Evolutionary conservation across 306 rosid species (phyloP).

Genomic region (Sesbania bispinosa): DNA sequence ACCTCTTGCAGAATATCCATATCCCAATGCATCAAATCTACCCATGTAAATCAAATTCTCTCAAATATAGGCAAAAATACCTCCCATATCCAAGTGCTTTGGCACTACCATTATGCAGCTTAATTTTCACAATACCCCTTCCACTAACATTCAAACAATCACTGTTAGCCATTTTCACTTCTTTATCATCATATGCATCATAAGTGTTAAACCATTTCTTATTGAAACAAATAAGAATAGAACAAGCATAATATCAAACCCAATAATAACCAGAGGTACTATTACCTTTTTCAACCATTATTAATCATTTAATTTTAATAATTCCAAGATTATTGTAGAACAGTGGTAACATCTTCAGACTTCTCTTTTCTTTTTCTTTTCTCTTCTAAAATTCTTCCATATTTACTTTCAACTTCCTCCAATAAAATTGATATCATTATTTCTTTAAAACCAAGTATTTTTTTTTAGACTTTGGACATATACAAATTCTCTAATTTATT

Average conservation of each 20-base stretch:
- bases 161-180: not conserved
- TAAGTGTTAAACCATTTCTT: not conserved
- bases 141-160: not conserved
- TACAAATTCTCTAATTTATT: no score
- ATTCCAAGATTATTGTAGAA: no score
- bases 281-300: not conserved
- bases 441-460: no score
- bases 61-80: not conserved
- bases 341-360: not conserved
- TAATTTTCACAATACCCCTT: not conserved
- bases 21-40: not conserved
- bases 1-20: not conserved
- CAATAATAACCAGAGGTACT: not conserved
- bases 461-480: no score
- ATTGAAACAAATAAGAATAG: not conserved
- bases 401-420: not conserved
- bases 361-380: not conserved
- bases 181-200: not conserved
- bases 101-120: not conserved
- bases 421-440: no score
- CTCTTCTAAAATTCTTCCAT: not conserved
- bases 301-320: not conserved
- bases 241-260: no score
- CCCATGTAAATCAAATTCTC: not conserved
- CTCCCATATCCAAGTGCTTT: not conserved